Percentiles rank a stretch among this genome's conserved stretches.
Conservation (phyloP, 2,329 filamentous ascomycete species). For the Neopestalotiopsis sp. region DNA sequence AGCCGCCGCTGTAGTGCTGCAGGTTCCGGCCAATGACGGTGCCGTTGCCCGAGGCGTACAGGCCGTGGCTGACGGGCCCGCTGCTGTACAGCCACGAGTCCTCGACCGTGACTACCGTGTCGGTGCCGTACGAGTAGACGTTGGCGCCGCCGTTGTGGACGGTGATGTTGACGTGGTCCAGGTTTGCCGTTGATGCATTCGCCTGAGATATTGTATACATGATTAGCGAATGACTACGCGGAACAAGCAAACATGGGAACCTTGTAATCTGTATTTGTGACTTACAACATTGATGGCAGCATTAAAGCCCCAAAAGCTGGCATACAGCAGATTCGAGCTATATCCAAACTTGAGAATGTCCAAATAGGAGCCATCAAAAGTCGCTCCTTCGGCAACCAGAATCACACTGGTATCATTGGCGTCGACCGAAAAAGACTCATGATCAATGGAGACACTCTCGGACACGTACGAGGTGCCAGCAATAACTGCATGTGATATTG, state of each 20-base stretch:
- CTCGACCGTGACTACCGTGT: constrained; percentile 7
- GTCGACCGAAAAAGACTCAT: constrained; percentile 6
- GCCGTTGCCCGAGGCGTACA: constrained; percentile 13
- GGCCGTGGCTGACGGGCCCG: constrained; percentile 13
- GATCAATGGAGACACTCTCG: constrained; percentile 3
- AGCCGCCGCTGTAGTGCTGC: constrained; percentile 8
- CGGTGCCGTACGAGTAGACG: constrained; percentile 15
- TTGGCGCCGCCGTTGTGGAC: constrained; percentile 17
- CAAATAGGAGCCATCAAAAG: constrained; percentile 1
- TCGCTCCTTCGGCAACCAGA: neutral
- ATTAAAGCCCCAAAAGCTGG: constrained; percentile 17
- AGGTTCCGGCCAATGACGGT: constrained; percentile 9
- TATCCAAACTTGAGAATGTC: constrained; percentile 15
- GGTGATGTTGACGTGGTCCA: constrained; percentile 16
- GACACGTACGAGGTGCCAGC: neutral
- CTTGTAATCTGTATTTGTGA: neutral
- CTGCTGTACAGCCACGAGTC: constrained; percentile 18
- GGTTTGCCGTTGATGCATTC: constrained; percentile 11
- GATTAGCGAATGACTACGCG: neutral
- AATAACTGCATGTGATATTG: neutral
- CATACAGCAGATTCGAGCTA: constrained; percentile 15
- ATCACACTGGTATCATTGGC: constrained; percentile 17
- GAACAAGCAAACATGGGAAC: too few species aligned
- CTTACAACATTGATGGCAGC: constrained; percentile 15
- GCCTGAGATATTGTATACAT: neutral